A percentile compares a stretch with the other conserved stretches of the same genome.
phyloP scores from a whole-genome alignment of 208 protist genomes.

The Trypanosoma lewisi region DNA sequence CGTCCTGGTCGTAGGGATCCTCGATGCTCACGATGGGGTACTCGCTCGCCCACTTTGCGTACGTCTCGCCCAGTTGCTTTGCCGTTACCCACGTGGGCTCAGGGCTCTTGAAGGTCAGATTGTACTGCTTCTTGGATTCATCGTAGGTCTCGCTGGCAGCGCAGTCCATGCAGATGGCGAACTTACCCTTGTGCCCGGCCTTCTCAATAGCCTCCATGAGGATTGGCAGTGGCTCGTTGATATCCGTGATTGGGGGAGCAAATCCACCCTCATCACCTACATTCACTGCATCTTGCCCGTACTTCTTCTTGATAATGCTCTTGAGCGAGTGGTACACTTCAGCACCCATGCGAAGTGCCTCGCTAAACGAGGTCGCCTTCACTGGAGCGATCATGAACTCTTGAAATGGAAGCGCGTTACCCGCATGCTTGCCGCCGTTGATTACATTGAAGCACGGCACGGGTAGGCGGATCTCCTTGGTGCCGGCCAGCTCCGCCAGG shows the following conservation, averaged over 20 bases:
- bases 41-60: constrained; percentile 84
- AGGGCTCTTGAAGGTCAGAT: constrained; percentile 97
- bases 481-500: constrained; percentile 93
- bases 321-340: constrained; percentile 99
- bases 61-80: constrained; percentile 90
- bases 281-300: constrained; percentile 94
- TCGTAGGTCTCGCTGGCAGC: constrained; percentile 99
- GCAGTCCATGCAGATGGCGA: constrained; percentile 98
- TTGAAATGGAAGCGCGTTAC: constrained; percentile 93
- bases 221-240: constrained; percentile 96
- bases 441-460: constrained; percentile 99
- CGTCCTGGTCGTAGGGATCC: constrained; percentile 99
- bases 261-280: constrained; percentile 99
- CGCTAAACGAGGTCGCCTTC: constrained; percentile 93
- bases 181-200: constrained; percentile 93
- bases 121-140: constrained; percentile 90
- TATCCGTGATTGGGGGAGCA: constrained; percentile 93
- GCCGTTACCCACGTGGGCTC: constrained; percentile 69
- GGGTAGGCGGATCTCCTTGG: constrained; percentile 80
- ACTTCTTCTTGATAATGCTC: constrained; percentile 95
- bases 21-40: constrained; percentile 99
- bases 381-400: constrained; percentile 99
- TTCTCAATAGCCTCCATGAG: constrained; percentile 96
- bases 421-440: constrained; percentile 99
- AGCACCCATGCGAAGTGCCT: constrained; percentile 95